phyloP scores from a whole-genome alignment of 1,284 basidiomycete species.

The Marasmius fiardii region DNA sequence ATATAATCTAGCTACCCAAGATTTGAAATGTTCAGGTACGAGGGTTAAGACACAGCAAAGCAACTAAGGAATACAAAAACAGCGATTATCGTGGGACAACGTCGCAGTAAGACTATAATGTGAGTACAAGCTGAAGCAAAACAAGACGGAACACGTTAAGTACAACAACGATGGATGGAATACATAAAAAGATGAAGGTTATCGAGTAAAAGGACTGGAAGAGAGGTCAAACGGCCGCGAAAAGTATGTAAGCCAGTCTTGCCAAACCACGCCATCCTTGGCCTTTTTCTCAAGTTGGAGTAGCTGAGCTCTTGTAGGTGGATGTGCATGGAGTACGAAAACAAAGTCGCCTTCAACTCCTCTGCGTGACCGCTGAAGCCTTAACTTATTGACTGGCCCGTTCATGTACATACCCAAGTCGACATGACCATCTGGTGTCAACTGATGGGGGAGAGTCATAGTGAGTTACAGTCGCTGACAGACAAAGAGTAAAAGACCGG shows the following conservation, averaged over 20 bases:
- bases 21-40: too few species aligned
- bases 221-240: background rate
- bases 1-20: too few species aligned
- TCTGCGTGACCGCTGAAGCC: background rate
- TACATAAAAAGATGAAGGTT: background rate
- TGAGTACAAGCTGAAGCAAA: too few species aligned
- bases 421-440: background rate
- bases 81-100: too few species aligned
- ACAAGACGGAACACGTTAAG: too few species aligned
- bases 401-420: background rate
- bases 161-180: too few species aligned
- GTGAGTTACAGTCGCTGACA: background rate
- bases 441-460: background rate
- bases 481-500: background rate
- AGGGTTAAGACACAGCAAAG: too few species aligned
- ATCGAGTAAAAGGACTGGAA: background rate
- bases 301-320: background rate
- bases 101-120: too few species aligned
- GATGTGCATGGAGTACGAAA: background rate
- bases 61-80: too few species aligned
- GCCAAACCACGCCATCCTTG: background rate
- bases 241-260: background rate
- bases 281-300: background rate
- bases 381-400: background rate
- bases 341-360: background rate